Evolutionary conservation across 2,329 filamentous ascomycete species (phyloP).

Genomic region (Fusarium buharicum): DNA sequence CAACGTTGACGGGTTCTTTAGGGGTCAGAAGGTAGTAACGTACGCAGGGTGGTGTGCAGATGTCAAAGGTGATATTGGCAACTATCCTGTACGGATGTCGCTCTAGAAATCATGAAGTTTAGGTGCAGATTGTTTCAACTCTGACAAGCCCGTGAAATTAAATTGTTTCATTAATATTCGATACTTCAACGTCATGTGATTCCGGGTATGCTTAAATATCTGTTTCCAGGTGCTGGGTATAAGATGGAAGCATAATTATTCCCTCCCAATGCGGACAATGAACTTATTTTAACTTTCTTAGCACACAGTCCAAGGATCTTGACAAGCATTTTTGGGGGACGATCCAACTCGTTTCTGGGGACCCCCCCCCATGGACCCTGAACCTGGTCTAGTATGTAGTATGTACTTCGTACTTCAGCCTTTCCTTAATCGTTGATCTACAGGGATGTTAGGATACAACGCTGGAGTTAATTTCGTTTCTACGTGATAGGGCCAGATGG

Average conservation of each 20-base stretch:
- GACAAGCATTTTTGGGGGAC: not conserved
- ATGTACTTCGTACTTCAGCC: no score
- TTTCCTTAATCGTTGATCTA: not conserved
- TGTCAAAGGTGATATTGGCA: no score
- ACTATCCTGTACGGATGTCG: no score
- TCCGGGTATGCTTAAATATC: no score
- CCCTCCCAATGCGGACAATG: not conserved
- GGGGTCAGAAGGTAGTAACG: not conserved
- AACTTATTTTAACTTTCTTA: not conserved
- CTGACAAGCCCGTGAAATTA: no score
- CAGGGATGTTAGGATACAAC: not conserved
- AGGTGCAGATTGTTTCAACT: no score
- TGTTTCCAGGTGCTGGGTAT: no score
- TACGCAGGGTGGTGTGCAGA: not conserved
- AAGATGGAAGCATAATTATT: not conserved
- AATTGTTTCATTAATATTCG: no score
- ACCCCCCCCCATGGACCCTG: not conserved
- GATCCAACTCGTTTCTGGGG: not conserved
- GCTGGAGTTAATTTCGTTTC: constrained; percentile 8
- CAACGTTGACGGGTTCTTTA: not conserved
- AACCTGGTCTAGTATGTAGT: no score
- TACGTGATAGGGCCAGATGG: not conserved
- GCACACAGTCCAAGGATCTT: no score
- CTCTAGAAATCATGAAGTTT: no score
- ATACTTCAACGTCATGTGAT: no score